Evolutionary conservation across 371 early-diverging fungal species (phyloP).

Genomic region (Massospora cicadina): DNA sequence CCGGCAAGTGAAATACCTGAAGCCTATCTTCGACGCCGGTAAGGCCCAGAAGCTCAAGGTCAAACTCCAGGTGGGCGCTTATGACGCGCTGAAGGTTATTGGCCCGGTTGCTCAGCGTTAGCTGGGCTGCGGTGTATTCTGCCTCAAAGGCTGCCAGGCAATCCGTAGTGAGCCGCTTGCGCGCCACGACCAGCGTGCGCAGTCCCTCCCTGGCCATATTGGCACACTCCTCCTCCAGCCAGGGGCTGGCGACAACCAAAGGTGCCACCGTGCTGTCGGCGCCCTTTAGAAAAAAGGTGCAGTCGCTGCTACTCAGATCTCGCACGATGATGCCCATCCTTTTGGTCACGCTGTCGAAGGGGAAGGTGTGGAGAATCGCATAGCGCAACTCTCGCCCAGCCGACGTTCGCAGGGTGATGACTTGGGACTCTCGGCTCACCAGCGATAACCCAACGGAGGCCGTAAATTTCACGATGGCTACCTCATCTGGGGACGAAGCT

Average conservation of each 20-base stretch:
- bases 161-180: constrained; percentile 62
- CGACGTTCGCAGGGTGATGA: constrained; percentile 39
- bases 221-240: constrained; percentile 94
- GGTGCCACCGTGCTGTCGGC: constrained; percentile 93
- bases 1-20: constrained; percentile 24
- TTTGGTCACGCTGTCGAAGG: constrained; percentile 96
- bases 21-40: constrained; percentile 99
- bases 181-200: constrained; percentile 91
- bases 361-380: constrained; percentile 84
- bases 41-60: constrained; percentile 85
- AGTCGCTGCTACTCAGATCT: constrained; percentile 41
- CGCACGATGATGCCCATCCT: constrained; percentile 97
- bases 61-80: constrained; percentile 49
- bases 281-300: constrained; percentile 88
- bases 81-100: constrained; percentile 52
- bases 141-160: constrained; percentile 46
- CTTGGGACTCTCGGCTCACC: constrained; percentile 47
- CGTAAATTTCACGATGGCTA: constrained; percentile 97
- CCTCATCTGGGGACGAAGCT: constrained; percentile 98
- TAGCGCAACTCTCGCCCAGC: constrained; percentile 27
- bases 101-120: constrained; percentile 49
- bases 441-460: constrained; percentile 77
- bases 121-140: constrained; percentile 52
- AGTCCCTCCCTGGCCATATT: constrained; percentile 99
- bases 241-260: constrained; percentile 32